phyloP scores from a whole-genome alignment of 345 rosid genomes.

The Euphorbia peplus region DNA sequence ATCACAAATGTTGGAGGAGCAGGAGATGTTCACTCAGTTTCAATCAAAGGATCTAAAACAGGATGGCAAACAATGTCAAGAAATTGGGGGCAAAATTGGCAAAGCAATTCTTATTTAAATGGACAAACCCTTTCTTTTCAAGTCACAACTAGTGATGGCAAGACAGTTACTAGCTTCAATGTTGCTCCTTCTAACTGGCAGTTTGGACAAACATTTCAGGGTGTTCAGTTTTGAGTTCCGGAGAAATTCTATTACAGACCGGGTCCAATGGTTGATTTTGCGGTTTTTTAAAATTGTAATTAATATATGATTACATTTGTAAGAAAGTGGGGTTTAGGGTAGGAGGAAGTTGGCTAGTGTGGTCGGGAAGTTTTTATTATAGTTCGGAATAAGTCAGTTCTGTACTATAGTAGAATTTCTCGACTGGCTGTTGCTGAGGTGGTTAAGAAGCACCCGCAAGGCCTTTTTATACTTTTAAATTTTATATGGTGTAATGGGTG shows the following conservation, averaged over 20 bases:
- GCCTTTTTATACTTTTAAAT: slow-evolving; percentile 10
- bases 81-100: slow-evolving; percentile 99
- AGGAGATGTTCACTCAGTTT: slow-evolving; percentile 71
- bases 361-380: no score
- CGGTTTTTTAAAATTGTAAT: slow-evolving; percentile 7
- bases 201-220: slow-evolving; percentile 86
- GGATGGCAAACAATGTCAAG: slow-evolving; percentile 94
- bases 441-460: slow-evolving; percentile 71
- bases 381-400: no score
- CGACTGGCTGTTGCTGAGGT: slow-evolving; percentile 61
- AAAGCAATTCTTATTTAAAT: slow-evolving; percentile 77
- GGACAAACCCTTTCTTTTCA: slow-evolving; percentile 87
- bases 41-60: slow-evolving; percentile 85
- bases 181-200: slow-evolving; percentile 68
- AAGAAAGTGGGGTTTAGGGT: slow-evolving; percentile 13
- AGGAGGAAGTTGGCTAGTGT: slow-evolving; percentile 19
- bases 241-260: no score
- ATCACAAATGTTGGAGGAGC: slow-evolving; percentile 84
- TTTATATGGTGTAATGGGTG: neutral
- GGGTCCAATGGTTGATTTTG: no score
- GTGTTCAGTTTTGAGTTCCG: slow-evolving; percentile 47
- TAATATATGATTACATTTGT: slow-evolving; percentile 3
- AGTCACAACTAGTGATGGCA: slow-evolving; percentile 86
- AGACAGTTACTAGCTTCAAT: slow-evolving; percentile 58
- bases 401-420: no score